Percentiles rank a stretch among this genome's conserved stretches.
Conservation (phyloP, 1,139 yeast genomes). For the Pichia sp. region DNA sequence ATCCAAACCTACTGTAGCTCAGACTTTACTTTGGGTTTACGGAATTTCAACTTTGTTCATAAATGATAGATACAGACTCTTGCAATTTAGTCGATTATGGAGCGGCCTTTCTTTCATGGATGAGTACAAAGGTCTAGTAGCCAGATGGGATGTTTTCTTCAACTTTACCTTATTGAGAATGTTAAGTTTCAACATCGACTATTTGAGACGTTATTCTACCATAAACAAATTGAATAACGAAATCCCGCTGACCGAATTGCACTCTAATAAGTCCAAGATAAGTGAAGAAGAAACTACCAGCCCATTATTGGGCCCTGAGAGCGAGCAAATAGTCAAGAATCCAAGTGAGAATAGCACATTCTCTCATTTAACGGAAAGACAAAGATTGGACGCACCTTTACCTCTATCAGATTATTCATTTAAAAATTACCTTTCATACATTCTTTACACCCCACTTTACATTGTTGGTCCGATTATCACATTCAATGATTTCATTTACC, state of each 20-base stretch:
- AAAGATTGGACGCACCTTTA: constrained; percentile 61
- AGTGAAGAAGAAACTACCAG: constrained; percentile 18
- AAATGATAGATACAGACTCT: constrained; percentile 59
- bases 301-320: not conserved
- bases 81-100: constrained; percentile 39
- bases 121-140: constrained; percentile 64
- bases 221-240: constrained; percentile 11
- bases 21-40: constrained; percentile 58
- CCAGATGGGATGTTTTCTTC: constrained; percentile 94
- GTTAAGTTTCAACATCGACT: constrained; percentile 80
- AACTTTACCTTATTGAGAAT: constrained; percentile 82
- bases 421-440: constrained; percentile 63
- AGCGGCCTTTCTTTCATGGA: constrained; percentile 42
- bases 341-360: not conserved
- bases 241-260: constrained; percentile 4
- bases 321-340: not conserved
- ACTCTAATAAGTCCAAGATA: constrained; percentile 9
- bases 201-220: constrained; percentile 36
- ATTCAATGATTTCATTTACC: constrained; percentile 84
- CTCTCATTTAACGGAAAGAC: constrained; percentile 46
- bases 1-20: constrained; percentile 29
- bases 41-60: constrained; percentile 70
- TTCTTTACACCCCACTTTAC: constrained; percentile 80
- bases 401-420: constrained; percentile 53
- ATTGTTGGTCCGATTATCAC: constrained; percentile 94